Evolutionary conservation across 139 green algal species (phyloP), one percentile per base, ranked within the genome.

Genomic region (Coccomyxa sp.): DNA sequence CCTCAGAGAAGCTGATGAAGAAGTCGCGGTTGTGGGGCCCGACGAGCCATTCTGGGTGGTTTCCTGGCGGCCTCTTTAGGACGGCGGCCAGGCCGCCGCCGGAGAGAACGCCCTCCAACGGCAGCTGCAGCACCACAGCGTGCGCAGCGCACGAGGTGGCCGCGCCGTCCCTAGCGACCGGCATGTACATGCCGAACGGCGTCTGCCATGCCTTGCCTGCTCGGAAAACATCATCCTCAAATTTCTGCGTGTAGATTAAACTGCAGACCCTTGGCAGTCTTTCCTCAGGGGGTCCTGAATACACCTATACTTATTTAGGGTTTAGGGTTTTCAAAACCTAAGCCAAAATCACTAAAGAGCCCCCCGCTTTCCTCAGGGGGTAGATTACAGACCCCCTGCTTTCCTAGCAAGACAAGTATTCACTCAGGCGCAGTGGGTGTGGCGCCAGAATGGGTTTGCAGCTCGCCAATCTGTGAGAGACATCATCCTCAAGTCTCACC

Each of bases 141-240:
- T 84, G 79, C 21, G 79, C 83, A 25, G 60, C 28, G 21, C 78
- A 67, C 0, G 58, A 67, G 15, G 75, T 31, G 14, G 31, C 58
- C 13, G 68, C 31, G 27, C 59, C 10, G 21, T 57, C 66, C 15
- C 82, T n/a, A 7, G 71, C 32, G 13, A 66, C 32, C 21, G 76
- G 79, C 27, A 38, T 18, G 74, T 80, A 85, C 23, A 30, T 28
- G 13, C 63, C 80, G 10, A 91, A 83, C 0, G 88, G 83, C 15
- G 88, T 89, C 79, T 89, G 83, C 88, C 88, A 91, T 0, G 86
- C 86, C 16, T 79, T 79, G 75, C 84, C 81, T 79, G 82, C 67
- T 68, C 76, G 81, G 77, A 13, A 67, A 77, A 13, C 21, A 79
- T 18, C 51, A 66, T 57, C 30, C 1, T 58, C 1, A 9, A 25